Evolutionary conservation across 495 filamentous ascomycete species (phyloP).

Genomic region (Aspergillus kassunensis): DNA sequence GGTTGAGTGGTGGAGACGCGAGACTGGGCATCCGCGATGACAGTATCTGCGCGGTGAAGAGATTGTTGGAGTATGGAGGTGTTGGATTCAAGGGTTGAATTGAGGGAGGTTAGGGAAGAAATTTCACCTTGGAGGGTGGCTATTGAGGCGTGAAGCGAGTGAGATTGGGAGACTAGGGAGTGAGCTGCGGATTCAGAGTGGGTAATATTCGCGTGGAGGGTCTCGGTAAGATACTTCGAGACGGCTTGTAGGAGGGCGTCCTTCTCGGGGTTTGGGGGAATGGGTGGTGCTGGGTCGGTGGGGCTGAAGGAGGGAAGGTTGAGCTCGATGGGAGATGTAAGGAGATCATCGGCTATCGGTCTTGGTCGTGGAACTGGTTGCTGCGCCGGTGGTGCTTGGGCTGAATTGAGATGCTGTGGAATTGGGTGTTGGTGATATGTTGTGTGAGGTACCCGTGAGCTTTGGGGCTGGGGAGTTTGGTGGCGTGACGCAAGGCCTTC

Average conservation of each 20-base stretch:
- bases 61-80: slow-evolving; percentile 70
- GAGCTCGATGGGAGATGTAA: slow-evolving; percentile 63
- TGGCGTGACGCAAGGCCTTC: slow-evolving; percentile 15
- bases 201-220: slow-evolving; percentile 57
- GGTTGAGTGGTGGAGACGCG: slow-evolving; percentile 26
- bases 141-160: slow-evolving; percentile 66
- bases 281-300: slow-evolving; percentile 67
- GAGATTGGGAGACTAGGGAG: slow-evolving; percentile 73
- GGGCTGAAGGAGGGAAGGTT: slow-evolving; percentile 57
- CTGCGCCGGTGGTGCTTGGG: slow-evolving; percentile 15
- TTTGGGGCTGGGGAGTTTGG: slow-evolving; percentile 15
- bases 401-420: background rate
- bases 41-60: slow-evolving; percentile 71
- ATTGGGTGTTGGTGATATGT: slow-evolving; percentile 9
- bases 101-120: slow-evolving; percentile 61
- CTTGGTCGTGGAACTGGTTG: slow-evolving; percentile 38
- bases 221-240: slow-evolving; percentile 60
- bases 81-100: slow-evolving; percentile 68
- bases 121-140: slow-evolving; percentile 67
- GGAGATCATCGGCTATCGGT: slow-evolving; percentile 60
- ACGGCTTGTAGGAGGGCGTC: slow-evolving; percentile 79
- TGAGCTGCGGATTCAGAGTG: slow-evolving; percentile 68
- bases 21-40: slow-evolving; percentile 61
- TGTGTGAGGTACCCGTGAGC: slow-evolving; percentile 9
- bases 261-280: slow-evolving; percentile 95